Evolutionary conservation across 306 rosid species (phyloP).

Genomic region (Lagenaria siceraria): DNA sequence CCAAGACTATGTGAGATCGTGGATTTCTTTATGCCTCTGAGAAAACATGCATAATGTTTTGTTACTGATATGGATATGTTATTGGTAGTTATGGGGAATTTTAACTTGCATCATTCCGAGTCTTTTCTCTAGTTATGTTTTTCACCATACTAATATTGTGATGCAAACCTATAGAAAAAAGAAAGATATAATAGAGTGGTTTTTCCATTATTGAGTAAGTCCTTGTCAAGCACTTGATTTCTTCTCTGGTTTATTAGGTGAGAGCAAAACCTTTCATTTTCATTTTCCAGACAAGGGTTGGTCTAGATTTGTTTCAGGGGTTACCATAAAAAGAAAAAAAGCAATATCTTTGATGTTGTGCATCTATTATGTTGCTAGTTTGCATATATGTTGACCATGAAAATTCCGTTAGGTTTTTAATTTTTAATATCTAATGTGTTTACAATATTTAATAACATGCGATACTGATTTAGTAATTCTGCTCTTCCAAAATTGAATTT

Average conservation of each 20-base stretch:
- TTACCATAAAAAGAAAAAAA: not conserved
- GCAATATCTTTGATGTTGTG: not conserved
- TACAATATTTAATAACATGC: not conserved
- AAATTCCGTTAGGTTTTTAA: not conserved
- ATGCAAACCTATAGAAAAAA: not conserved
- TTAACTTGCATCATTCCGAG: not conserved
- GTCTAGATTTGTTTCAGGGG: not conserved
- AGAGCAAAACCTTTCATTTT: not conserved
- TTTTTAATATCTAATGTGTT: not conserved
- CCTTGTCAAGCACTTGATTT: not conserved
- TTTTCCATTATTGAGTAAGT: not conserved
- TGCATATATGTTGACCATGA: not conserved
- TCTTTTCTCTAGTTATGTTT: not conserved
- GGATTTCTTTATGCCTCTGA: not conserved
- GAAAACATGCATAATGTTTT: not conserved
- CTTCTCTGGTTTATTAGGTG: not conserved
- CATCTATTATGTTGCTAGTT: not conserved
- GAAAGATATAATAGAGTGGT: not conserved
- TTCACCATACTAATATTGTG: not conserved
- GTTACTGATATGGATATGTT: not conserved
- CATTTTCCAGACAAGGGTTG: constrained; percentile 4
- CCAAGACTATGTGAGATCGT: too few relatives aligned
- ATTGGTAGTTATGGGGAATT: not conserved
- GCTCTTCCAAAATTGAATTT: not conserved
- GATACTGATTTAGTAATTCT: not conserved